A percentile compares a stretch with the other conserved stretches of the same genome.
These are phyloP conservation scores for Fonsecaea monophora DNA, from an alignment of 2,329 filamentous ascomycete species.

Conservation along the genomic window DNA sequence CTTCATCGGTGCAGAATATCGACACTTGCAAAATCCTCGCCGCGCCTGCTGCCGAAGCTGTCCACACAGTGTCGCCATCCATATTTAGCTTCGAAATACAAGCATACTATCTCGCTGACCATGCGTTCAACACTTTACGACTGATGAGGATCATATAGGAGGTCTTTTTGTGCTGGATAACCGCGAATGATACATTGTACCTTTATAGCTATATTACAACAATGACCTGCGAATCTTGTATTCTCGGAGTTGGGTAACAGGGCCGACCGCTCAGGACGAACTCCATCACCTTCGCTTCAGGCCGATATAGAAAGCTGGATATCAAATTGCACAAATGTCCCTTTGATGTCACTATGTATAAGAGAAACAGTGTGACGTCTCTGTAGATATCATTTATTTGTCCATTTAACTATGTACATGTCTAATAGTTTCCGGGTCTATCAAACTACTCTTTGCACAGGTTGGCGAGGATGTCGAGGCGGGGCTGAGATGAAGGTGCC, in stretches of 20 bases:
- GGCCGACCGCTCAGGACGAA: slow-evolving; percentile 47
- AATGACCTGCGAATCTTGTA: slow-evolving; percentile 58
- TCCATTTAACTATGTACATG: not conserved
- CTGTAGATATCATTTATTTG: not conserved
- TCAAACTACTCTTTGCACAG: not conserved
- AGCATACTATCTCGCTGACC: slow-evolving; percentile 50
- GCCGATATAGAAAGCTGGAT: too few relatives aligned
- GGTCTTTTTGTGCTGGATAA: slow-evolving; percentile 60
- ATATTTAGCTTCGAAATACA: slow-evolving; percentile 53
- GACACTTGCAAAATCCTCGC: not conserved
- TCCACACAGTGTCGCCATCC: slow-evolving; percentile 52
- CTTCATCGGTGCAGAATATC: not conserved
- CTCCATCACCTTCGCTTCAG: too few relatives aligned
- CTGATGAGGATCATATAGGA: slow-evolving; percentile 58
- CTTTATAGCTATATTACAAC: slow-evolving; percentile 59
- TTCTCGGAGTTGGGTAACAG: slow-evolving; percentile 60
- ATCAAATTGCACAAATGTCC: too few relatives aligned
- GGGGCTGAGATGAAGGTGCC: not conserved
- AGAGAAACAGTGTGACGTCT: not conserved
- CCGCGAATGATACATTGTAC: slow-evolving; percentile 60
- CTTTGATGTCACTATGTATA: too few relatives aligned
- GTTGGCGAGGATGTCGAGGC: not conserved
- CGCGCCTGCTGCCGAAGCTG: slow-evolving; percentile 50
- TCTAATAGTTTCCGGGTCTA: not conserved
- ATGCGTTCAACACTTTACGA: slow-evolving; percentile 50